Conservation (phyloP, 345 rosid species). For the Lepidium africanum region DNA sequence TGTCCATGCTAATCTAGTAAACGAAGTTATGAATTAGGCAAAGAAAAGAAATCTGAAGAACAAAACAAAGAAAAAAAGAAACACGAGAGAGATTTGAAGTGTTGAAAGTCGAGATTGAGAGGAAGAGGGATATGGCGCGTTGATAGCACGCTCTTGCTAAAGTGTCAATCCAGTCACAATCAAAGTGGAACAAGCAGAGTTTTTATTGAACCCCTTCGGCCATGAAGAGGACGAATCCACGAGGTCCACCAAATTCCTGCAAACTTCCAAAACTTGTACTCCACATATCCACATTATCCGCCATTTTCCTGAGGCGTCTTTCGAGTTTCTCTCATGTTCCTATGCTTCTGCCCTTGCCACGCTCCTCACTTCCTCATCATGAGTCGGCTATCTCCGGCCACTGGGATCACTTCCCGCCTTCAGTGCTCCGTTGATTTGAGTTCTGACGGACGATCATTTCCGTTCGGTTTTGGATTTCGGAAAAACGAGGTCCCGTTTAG, state of each 20-base stretch:
- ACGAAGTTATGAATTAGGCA: neutral
- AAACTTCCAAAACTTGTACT: slow-evolving; percentile 19
- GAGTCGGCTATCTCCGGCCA: slow-evolving; percentile 40
- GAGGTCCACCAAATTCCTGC: slow-evolving; percentile 29
- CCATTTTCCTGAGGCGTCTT: neutral
- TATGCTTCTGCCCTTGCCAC: slow-evolving; percentile 46
- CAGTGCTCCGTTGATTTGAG: slow-evolving; percentile 22
- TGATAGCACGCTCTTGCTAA: neutral
- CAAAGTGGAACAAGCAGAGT: slow-evolving; percentile 1
- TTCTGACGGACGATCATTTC: slow-evolving; percentile 22
- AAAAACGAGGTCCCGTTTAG: slow-evolving; percentile 29
- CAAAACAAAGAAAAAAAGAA: neutral
- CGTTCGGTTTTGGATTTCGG: slow-evolving; percentile 25
- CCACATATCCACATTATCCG: slow-evolving; percentile 9
- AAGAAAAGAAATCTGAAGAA: neutral
- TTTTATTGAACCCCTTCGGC: neutral
- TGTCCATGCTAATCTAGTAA: neutral
- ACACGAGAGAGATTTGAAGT: neutral
- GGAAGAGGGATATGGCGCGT: slow-evolving; percentile 8
- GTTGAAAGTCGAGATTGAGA: neutral
- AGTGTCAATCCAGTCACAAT: slow-evolving; percentile 26
- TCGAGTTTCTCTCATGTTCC: slow-evolving; percentile 35
- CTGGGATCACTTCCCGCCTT: slow-evolving; percentile 33
- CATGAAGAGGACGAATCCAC: slow-evolving; percentile 32
- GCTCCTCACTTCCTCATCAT: slow-evolving; percentile 40